Conservation (phyloP, 306 rosid genomes). For the Citrullus amarus region DNA sequence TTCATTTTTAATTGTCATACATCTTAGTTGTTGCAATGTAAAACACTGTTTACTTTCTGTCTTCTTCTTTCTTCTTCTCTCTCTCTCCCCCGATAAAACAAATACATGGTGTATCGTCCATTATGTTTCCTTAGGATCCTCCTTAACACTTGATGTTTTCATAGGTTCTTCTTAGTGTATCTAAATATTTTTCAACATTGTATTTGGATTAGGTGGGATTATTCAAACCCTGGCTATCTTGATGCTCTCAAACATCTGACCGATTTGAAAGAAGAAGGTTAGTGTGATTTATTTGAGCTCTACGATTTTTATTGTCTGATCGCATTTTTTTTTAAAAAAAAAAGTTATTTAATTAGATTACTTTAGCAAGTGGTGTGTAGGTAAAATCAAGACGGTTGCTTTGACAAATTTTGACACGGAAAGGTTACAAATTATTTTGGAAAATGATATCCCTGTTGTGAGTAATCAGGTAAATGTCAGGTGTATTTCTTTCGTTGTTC, state of each 20-base stretch:
- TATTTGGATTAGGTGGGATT: conserved; percentile 75
- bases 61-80: too few species aligned
- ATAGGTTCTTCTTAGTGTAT: not conserved
- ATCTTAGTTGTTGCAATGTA: not conserved
- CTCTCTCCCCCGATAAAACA: not conserved
- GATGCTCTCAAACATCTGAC: conserved; percentile 92
- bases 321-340: not conserved
- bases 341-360: conserved; percentile 16
- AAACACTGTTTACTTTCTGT: not conserved
- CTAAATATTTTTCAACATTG: conserved; percentile 5
- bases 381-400: conserved; percentile 83
- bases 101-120: not conserved
- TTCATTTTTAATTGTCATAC: not conserved
- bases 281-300: conserved; percentile 7
- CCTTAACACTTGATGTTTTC: not conserved
- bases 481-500: not conserved
- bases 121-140: not conserved
- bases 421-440: conserved; percentile 75
- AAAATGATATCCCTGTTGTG: conserved; percentile 83
- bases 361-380: conserved; percentile 34
- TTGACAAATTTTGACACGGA: conserved; percentile 89
- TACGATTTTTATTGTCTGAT: not conserved
- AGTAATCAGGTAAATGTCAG: conserved; percentile 73
- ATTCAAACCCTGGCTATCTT: conserved; percentile 73
- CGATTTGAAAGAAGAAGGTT: conserved; percentile 83